Conservation (phyloP, 2,329 filamentous ascomycete genomes). For the Bipolaris gigantea region DNA sequence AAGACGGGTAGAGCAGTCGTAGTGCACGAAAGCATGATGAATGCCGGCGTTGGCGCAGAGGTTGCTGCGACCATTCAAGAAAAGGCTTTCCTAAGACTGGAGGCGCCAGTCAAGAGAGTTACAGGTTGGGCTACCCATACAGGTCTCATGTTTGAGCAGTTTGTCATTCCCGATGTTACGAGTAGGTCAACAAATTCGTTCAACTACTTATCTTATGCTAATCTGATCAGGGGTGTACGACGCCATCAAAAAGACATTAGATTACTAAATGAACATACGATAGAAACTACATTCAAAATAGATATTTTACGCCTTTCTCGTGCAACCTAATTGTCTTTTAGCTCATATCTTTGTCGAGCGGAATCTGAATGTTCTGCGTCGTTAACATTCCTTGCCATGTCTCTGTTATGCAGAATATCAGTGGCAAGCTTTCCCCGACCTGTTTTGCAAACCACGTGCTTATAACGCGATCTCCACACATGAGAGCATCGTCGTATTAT, state of each 20-base stretch:
- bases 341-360: background rate
- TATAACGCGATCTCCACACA: background rate
- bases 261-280: constrained; percentile 41
- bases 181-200: constrained; percentile 62
- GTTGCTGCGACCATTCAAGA: constrained; percentile 88
- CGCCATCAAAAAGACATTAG: constrained; percentile 51
- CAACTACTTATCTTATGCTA: constrained; percentile 23
- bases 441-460: background rate
- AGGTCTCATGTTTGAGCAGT: constrained; percentile 72
- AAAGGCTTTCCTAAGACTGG: constrained; percentile 78
- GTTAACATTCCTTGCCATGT: background rate
- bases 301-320: too few relatives aligned
- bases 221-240: constrained; percentile 50
- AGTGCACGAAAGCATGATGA: constrained; percentile 91
- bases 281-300: background rate
- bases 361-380: background rate
- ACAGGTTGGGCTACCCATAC: constrained; percentile 89
- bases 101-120: constrained; percentile 82
- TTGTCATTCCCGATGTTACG: constrained; percentile 77
- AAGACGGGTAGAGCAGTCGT: constrained; percentile 87
- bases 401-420: too few relatives aligned
- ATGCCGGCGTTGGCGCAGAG: constrained; percentile 85
- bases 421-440: too few relatives aligned
- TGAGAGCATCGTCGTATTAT: background rate
- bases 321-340: background rate